phyloP scores from a whole-genome alignment of 441 rosid species.

The Hura crepitans region DNA sequence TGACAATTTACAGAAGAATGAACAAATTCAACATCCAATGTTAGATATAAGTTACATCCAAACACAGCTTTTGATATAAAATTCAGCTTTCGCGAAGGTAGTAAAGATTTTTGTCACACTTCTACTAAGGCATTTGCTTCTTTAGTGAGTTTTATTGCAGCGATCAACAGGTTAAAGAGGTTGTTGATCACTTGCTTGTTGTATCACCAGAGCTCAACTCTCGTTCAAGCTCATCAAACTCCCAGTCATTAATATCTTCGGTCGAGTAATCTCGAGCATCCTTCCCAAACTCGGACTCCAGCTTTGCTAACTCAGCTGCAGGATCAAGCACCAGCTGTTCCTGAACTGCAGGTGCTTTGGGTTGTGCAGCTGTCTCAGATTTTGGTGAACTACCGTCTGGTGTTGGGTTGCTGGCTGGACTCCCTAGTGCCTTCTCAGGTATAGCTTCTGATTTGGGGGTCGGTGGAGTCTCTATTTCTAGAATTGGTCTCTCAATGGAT shows the following conservation, averaged over 20 bases:
- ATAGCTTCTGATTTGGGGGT: conserved; percentile 34
- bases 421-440: conserved; percentile 30
- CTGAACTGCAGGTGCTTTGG: conserved; percentile 31
- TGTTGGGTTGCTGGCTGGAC: conserved; percentile 21
- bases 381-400: conserved; percentile 27
- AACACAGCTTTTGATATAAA: conserved; percentile 28
- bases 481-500: conserved; percentile 72
- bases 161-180: not conserved
- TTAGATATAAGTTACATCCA: conserved; percentile 28
- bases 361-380: conserved; percentile 34
- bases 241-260: conserved; percentile 92
- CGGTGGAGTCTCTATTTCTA: conserved; percentile 65
- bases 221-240: conserved; percentile 91
- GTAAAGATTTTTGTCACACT: too few relatives aligned
- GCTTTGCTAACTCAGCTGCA: conserved; percentile 84
- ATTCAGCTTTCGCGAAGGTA: too few relatives aligned
- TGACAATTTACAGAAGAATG: conserved; percentile 52
- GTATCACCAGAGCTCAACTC: conserved; percentile 58
- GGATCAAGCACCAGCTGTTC: conserved; percentile 49
- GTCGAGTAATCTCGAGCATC: conserved; percentile 64
- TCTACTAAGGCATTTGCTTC: too few relatives aligned
- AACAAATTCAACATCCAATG: conserved; percentile 30
- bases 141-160: conserved; percentile 14
- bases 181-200: conserved; percentile 15
- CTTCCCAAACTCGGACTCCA: conserved; percentile 93